Conservation (phyloP, 306 rosid species). For the Quercus alba region DNA sequence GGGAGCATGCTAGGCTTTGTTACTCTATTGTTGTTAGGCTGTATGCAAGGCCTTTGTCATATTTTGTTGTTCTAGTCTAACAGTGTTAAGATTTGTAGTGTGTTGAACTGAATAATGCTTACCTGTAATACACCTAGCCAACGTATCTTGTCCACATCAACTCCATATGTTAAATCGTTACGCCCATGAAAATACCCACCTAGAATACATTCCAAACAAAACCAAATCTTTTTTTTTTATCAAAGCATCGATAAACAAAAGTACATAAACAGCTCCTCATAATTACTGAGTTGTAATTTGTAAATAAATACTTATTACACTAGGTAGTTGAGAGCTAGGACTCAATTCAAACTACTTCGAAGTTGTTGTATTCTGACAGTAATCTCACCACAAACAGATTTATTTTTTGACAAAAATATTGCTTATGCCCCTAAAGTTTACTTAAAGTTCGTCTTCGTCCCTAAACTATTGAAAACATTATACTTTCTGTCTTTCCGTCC, state of each 20-base stretch:
- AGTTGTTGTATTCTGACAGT: too few relatives aligned
- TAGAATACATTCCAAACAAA: constrained; percentile 34
- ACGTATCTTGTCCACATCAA: constrained; percentile 64
- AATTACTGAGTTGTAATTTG: background rate
- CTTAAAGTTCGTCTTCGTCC: too few relatives aligned
- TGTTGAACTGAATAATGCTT: background rate
- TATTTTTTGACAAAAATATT: too few relatives aligned
- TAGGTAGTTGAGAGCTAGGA: constrained; percentile 1
- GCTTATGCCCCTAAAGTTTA: too few relatives aligned
- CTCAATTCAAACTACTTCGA: background rate
- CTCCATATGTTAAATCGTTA: constrained; percentile 60
- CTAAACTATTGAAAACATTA: too few relatives aligned
- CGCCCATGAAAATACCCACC: constrained; percentile 86
- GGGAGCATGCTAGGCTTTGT: too few relatives aligned
- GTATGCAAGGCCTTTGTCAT: too few relatives aligned
- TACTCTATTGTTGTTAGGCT: too few relatives aligned
- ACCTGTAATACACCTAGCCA: constrained; percentile 84
- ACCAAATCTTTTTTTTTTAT: constrained; percentile 1
- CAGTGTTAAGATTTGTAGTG: too few relatives aligned
- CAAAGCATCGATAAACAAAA: background rate
- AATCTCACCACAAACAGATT: too few relatives aligned
- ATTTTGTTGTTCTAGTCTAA: too few relatives aligned
- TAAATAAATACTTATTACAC: background rate
- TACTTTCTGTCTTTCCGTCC: too few relatives aligned
- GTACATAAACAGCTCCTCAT: background rate